Evolutionary conservation across 495 filamentous ascomycete species (phyloP), one percentile per base, ranked within the genome.

Genomic region (Tuber magnatum): DNA sequence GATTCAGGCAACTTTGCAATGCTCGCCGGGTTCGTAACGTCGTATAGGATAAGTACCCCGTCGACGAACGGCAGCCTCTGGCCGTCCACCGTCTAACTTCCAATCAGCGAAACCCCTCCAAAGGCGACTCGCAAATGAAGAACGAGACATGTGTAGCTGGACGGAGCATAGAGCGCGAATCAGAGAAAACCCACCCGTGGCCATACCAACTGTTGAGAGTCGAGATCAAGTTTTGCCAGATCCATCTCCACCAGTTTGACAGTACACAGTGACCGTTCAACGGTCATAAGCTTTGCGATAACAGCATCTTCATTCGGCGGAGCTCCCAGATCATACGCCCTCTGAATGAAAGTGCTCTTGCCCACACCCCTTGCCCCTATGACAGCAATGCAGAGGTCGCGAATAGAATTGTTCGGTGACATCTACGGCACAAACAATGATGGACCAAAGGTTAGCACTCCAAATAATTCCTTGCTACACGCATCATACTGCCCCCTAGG

Each of bases 261-360:
- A 56, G 90, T 86, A 80, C 94, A 94, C 71, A 89, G 86, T 32
- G 88, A 85, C 75, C 91, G 91, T 73, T 97, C 93, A 79, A 97
- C 83, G 4, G 89, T 89, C 84, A 96, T 89, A 80, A 88, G 92
- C 80, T 92, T 91, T 71, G 88, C 87, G 51, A 86, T 89, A 41
- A 88, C 86, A 68, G 86, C 84, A 69, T 90, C 89, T 43, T 85
- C 80, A 44, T 84, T 84, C 5, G 91, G 87, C 1, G 88, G 83
- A 48, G 84, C 84, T 75, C 88, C 89, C 76, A 94, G 85, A 61
- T 93, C 91, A 79, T 95, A 85, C 18, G 92, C 92, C 73, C 88
- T 89, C 81, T 92, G 91, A 75, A 97, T 91, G 79, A 98, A 97
- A 38, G 92, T 92, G 70, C 92, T 93, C 85, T 98, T 97, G 78